Conservation (phyloP, 257 asterid species). For the Plantago elongata region DNA sequence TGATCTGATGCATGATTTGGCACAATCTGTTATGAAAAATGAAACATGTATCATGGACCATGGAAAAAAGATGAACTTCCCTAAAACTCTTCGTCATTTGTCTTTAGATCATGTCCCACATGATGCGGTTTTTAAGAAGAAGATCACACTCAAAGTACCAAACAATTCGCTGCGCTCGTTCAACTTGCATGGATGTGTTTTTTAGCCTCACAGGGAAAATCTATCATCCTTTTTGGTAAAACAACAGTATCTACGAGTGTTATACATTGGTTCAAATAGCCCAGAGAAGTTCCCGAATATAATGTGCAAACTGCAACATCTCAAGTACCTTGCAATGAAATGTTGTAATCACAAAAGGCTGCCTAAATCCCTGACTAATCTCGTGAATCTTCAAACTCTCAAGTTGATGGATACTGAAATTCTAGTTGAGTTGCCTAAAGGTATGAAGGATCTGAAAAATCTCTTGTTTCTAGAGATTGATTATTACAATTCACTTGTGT, state of each 20-base stretch:
- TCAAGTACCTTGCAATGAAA: constrained; percentile 6
- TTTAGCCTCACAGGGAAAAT: neutral
- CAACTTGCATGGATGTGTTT: neutral
- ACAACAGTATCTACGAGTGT: constrained; percentile 7
- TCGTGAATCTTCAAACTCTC: constrained; percentile 2
- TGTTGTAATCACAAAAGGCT: neutral
- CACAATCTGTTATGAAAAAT: constrained; percentile 11
- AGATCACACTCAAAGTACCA: neutral
- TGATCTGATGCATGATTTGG: constrained; percentile 25
- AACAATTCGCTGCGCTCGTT: neutral
- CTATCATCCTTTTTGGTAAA: neutral
- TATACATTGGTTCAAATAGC: neutral
- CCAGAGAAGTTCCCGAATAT: neutral
- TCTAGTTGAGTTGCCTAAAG: constrained; percentile 15
- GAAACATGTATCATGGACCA: constrained; percentile 4
- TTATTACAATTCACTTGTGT: neutral
- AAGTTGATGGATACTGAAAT: accelerated
- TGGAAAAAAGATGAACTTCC: neutral
- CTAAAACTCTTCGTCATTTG: neutral
- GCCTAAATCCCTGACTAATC: constrained; percentile 2
- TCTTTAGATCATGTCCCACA: neutral
- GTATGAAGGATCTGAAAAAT: constrained; percentile 20
- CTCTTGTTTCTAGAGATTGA: constrained; percentile 22
- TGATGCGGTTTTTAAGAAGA: neutral
- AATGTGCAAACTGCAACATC: constrained; percentile 8